These are phyloP conservation scores for Exophiala dermatitidis DNA, from an alignment of 2,329 filamentous ascomycete genomes.

Conservation along the genomic window DNA sequence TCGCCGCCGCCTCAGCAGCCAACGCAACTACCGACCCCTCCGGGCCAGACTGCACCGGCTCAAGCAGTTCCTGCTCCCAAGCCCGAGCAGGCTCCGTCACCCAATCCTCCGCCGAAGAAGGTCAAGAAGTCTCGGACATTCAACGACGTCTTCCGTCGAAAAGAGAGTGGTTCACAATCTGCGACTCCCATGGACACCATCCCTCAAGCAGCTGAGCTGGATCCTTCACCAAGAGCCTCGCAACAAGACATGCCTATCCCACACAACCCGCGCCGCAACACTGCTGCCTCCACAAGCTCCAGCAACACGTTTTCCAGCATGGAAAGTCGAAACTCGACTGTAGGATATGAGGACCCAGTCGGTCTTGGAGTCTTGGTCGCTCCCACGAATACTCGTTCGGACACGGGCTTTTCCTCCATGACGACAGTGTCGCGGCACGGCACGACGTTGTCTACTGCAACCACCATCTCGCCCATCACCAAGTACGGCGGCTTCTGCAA, in stretches of 20 bases:
- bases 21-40: neutral
- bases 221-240: slow-evolving; percentile 1
- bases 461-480: slow-evolving; percentile 7
- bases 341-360: neutral
- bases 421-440: slow-evolving; percentile 1
- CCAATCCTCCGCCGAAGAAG: neutral
- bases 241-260: slow-evolving; percentile 2
- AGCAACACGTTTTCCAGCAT: slow-evolving; percentile 8
- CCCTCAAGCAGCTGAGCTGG: neutral
- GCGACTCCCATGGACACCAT: neutral
- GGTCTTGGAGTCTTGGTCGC: neutral
- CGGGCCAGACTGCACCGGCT: neutral
- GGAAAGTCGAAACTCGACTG: slow-evolving; percentile 5
- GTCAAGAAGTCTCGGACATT: slow-evolving; percentile 6
- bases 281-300: slow-evolving; percentile 4
- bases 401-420: neutral
- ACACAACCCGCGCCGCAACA: slow-evolving; percentile 3
- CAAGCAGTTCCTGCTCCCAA: neutral
- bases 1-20: neutral
- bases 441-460: slow-evolving; percentile 8
- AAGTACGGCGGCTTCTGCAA: slow-evolving; percentile 13
- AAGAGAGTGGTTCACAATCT: neutral
- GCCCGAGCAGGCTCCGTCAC: neutral
- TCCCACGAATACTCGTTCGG: neutral
- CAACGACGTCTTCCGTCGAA: slow-evolving; percentile 5